Evolutionary conservation across 208 protist genomes (phyloP).

Genomic region (Acanthamoeba healyi): DNA sequence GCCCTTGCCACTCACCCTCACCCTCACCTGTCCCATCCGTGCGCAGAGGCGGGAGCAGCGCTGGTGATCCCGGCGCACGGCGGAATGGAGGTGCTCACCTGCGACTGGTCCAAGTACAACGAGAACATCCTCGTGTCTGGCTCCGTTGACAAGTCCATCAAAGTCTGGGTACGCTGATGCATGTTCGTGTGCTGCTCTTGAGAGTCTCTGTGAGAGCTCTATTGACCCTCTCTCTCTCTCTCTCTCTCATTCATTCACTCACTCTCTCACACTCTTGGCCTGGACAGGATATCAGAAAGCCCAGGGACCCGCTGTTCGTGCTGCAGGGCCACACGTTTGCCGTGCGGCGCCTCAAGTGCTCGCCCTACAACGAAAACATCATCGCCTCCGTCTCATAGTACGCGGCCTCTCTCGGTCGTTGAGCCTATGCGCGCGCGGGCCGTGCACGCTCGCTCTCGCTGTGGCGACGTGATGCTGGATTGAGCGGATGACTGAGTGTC

Average conservation of each 20-base stretch:
- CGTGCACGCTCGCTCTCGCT: no score
- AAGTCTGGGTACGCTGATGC: conserved; percentile 80
- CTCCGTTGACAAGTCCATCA: conserved; percentile 88
- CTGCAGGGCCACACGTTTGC: conserved; percentile 85
- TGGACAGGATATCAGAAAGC: conserved; percentile 82
- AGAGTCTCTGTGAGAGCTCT: no score
- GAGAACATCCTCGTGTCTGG: conserved; percentile 83
- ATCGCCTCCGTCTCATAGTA: conserved; percentile 87
- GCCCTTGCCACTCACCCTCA: background rate
- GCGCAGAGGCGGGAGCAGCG: conserved; percentile 46
- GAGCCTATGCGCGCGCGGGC: background rate
- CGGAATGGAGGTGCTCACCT: conserved; percentile 82
- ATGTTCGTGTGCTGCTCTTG: background rate
- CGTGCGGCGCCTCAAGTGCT: conserved; percentile 87
- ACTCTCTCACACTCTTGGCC: no score
- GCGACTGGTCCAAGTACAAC: conserved; percentile 89
- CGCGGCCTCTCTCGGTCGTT: background rate
- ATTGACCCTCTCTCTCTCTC: no score
- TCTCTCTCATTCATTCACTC: no score
- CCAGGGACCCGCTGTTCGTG: conserved; percentile 74
- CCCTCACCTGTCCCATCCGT: background rate
- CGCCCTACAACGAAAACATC: conserved; percentile 84
- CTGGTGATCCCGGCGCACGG: conserved; percentile 83
- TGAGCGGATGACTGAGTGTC: background rate
- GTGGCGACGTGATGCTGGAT: background rate